Conservation (phyloP, 257 asterid species). For the Solanum pinnatisectum region DNA sequence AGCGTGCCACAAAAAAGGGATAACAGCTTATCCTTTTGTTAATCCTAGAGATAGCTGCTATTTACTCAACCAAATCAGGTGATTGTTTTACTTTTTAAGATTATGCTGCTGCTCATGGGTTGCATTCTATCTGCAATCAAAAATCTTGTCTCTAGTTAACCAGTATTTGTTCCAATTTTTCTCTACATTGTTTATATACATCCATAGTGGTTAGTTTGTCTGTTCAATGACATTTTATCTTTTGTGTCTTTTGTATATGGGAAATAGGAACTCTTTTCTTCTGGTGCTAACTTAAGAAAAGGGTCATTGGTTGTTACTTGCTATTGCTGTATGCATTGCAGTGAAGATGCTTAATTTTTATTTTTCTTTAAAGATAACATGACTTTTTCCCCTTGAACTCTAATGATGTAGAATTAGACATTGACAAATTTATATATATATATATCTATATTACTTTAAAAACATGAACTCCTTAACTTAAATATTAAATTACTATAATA, state of each 20-base stretch:
- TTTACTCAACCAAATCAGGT: not conserved
- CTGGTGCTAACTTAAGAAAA: not conserved
- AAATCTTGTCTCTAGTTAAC: not conserved
- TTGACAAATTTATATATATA: not conserved
- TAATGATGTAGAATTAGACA: not conserved
- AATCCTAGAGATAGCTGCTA: not conserved
- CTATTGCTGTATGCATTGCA: not conserved
- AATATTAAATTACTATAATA: no score
- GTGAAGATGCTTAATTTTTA: not conserved
- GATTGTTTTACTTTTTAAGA: not conserved
- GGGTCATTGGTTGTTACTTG: not conserved
- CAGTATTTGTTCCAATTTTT: not conserved
- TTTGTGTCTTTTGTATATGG: not conserved
- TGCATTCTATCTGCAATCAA: not conserved
- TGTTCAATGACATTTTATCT: not conserved
- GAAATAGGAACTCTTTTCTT: not conserved
- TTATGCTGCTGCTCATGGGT: not conserved
- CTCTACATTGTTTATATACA: not conserved
- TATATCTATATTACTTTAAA: not conserved
- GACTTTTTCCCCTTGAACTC: not conserved
- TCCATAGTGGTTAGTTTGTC: not conserved
- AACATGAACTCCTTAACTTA: no score
- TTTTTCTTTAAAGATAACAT: not conserved
- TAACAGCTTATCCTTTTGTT: not conserved
- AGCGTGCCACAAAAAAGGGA: not conserved